Base-by-base conservation (phyloP, 192 early-diverging fungal genomes). In the Coemansia sp. region DNA sequence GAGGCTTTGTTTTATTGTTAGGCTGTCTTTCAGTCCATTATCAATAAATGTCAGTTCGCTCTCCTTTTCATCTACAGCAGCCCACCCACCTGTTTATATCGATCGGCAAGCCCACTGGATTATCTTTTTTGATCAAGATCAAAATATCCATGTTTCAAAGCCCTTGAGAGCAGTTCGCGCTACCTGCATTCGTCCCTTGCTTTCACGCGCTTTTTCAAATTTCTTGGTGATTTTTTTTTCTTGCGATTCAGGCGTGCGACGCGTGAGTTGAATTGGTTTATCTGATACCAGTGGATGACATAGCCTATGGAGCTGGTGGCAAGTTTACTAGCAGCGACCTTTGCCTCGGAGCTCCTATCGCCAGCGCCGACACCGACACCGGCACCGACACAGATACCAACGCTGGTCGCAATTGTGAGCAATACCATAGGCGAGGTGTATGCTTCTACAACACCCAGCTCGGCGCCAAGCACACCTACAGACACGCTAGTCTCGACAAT, bases 221-320 rank as follows among this genome's bases (percentile, higher is more conserved):
- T 50, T 21, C 2, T 31, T 31, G 4, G n/a, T n/a, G n/a, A 26
- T 50, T 26, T 26, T 50, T 10, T 45, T 20, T 18, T 45, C 2
- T 45, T n/a, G n/a, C 8, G 18, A 18, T 45, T 45, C 16, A 2
- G 11, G 11, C 39, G 11, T 16, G 39, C 39, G 43, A n/a, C 43
- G 46, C 20, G 46, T 26, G 46, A 13, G 23, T 50, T n/a, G 23
- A 50, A 50, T 50, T 21, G 46, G 13, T 9, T 31, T 28, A 16
- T 55, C 28, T 31, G 14, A 55, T 14, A 2, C 26, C 14, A 16
- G 28, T 55, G 51, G 3, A 55, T 55, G 51, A 55, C 26, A n/a
- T 28, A 55, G 58, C 33, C 7, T 6, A 59, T 59, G 58, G 58
- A 59, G 58, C 5, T 39, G 58, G 34, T 59, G 36, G 58, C 58